A percentile compares a stretch with the other conserved stretches of the same genome.
Conservation (phyloP, 2,329 filamentous ascomycete genomes). For the Neobulgaria alba region DNA sequence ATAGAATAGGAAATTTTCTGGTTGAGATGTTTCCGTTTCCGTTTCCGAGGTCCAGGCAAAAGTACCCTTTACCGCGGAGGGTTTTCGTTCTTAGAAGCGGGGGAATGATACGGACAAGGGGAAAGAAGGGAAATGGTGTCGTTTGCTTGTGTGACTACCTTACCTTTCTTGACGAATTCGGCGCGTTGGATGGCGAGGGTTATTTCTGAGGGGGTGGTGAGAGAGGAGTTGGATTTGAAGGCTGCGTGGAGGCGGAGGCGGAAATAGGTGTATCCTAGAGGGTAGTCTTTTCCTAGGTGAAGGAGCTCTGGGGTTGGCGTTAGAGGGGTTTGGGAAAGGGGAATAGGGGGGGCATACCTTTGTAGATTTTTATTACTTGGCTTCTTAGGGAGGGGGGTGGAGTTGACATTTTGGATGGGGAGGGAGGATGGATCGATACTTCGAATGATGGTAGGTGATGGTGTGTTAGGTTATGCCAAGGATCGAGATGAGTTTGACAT, state of each 20-base stretch:
- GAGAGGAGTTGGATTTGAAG: constrained; percentile 64
- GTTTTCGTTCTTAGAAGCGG: too few species aligned
- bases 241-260: constrained; percentile 73
- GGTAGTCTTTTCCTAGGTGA: constrained; percentile 77
- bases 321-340: not conserved
- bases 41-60: too few species aligned
- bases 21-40: too few species aligned
- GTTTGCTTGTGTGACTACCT: too few species aligned
- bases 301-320: constrained; percentile 57
- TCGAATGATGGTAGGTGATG: too few species aligned
- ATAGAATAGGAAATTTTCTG: too few species aligned
- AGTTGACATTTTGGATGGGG: constrained; percentile 3
- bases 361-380: constrained; percentile 81
- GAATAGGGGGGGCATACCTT: constrained; percentile 47
- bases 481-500: too few species aligned
- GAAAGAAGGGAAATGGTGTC: too few species aligned
- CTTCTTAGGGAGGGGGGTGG: constrained; percentile 46
- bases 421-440: too few species aligned
- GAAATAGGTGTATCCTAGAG: constrained; percentile 77
- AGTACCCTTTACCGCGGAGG: too few species aligned
- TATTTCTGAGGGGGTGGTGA: constrained; percentile 69
- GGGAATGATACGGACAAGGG: too few species aligned
- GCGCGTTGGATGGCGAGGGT: constrained; percentile 65
- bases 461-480: too few species aligned
- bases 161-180: constrained; percentile 87